Evolutionary conservation across 2,329 filamentous ascomycete species (phyloP).

Genomic region (Apiospora rasikravindrae): DNA sequence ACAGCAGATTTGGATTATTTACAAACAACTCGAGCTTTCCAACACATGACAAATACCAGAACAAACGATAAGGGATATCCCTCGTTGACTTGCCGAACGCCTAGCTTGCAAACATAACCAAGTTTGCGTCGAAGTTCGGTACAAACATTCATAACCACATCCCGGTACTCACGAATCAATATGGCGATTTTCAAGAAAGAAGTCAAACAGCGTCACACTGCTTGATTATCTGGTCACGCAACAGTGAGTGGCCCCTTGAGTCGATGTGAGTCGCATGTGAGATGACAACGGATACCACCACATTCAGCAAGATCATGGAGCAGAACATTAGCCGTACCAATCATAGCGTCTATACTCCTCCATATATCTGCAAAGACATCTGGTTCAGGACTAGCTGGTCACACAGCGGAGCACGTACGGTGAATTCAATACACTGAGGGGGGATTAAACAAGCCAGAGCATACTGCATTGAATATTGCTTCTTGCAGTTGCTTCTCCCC

Average conservation of each 20-base stretch:
- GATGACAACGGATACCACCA: neutral
- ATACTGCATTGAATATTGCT: neutral
- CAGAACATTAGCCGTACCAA: neutral
- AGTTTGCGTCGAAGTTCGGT: neutral
- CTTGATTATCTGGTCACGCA: neutral
- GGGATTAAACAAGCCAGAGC: neutral
- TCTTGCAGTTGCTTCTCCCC: conserved; percentile 1
- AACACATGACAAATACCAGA: neutral
- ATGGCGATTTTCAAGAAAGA: too few species aligned
- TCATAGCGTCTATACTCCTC: neutral
- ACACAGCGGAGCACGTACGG: neutral
- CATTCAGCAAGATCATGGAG: neutral
- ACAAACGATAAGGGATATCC: neutral
- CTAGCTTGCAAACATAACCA: neutral
- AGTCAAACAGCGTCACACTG: neutral
- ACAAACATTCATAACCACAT: neutral
- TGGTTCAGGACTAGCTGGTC: conserved; percentile 6
- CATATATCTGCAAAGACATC: neutral
- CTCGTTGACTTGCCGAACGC: neutral
- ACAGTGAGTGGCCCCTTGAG: neutral
- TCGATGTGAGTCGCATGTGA: neutral
- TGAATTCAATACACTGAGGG: neutral
- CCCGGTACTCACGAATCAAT: neutral
- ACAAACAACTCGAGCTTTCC: neutral
- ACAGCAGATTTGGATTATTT: neutral